Percentiles rank a stretch among this genome's conserved stretches.
These are phyloP conservation scores for Pichia sorboxylosa DNA, from an alignment of 1,139 yeast species.

Conservation along the genomic window DNA sequence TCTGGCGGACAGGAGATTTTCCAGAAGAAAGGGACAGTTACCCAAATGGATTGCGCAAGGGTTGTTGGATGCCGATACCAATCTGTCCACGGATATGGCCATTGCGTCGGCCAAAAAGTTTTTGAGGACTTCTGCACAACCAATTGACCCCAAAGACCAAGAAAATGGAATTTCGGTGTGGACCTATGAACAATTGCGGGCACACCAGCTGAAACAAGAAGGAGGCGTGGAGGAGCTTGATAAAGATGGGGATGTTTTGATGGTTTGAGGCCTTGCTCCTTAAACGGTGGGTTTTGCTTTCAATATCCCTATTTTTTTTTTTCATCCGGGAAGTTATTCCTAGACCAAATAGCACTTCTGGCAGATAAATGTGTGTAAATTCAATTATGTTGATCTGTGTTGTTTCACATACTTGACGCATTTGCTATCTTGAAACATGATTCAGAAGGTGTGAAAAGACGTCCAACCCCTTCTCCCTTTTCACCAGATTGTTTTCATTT, in stretches of 20 bases:
- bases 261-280: no score
- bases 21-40: slow-evolving; percentile 72
- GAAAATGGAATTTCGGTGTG: slow-evolving; percentile 86
- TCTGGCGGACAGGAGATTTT: slow-evolving; percentile 84
- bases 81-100: slow-evolving; percentile 95
- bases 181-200: slow-evolving; percentile 61
- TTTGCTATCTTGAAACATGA: no score
- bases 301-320: no score
- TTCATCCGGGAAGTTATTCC: no score
- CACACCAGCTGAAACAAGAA: slow-evolving; percentile 44
- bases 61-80: slow-evolving; percentile 78
- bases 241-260: slow-evolving; percentile 5
- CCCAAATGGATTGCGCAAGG: slow-evolving; percentile 98
- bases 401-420: no score
- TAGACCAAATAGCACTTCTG: no score
- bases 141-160: slow-evolving; percentile 79
- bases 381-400: no score
- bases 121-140: slow-evolving; percentile 88
- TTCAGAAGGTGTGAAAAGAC: no score
- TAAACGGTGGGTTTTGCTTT: no score
- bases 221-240: slow-evolving; percentile 4
- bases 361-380: no score
- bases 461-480: no score
- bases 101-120: slow-evolving; percentile 89
- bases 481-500: no score